A percentile compares a stretch with the other conserved stretches of the same genome.
Evolutionary conservation across 2,329 filamentous ascomycete species (phyloP).

Genomic region (Ophiostoma sp.): DNA sequence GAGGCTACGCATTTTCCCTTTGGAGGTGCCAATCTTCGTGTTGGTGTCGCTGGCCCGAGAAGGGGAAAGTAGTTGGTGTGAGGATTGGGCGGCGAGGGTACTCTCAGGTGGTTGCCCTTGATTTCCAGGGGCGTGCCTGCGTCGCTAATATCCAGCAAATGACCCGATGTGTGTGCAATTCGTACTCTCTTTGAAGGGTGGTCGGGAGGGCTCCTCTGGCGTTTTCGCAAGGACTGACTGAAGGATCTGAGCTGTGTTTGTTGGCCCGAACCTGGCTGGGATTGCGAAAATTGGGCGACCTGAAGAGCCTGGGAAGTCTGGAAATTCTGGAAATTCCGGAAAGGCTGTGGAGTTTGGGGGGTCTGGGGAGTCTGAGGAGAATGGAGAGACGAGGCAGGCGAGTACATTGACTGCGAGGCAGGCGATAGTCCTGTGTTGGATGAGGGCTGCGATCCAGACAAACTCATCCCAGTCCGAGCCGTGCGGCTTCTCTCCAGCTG

Average conservation of each 20-base stretch:
- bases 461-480: neutral
- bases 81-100: constrained; percentile 20
- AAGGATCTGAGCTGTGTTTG: neutral
- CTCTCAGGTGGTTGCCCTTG: neutral
- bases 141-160: neutral
- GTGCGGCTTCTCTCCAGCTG: neutral
- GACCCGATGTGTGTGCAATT: neutral
- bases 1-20: neutral
- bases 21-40: neutral
- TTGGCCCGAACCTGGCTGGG: neutral
- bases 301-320: neutral
- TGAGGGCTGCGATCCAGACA: neutral
- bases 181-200: constrained; percentile 9
- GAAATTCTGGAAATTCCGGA: neutral
- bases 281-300: neutral
- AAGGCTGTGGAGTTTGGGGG: neutral
- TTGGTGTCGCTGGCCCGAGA: constrained; percentile 15
- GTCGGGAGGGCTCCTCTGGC: neutral
- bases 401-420: constrained; percentile 4
- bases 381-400: neutral
- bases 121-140: neutral
- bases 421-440: neutral
- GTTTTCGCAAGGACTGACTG: neutral
- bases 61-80: constrained; percentile 20
- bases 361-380: neutral